Evolutionary conservation across 1,284 basidiomycete genomes (phyloP), one percentile per base, ranked within the genome.

Genomic region (Vanrija humicola): DNA sequence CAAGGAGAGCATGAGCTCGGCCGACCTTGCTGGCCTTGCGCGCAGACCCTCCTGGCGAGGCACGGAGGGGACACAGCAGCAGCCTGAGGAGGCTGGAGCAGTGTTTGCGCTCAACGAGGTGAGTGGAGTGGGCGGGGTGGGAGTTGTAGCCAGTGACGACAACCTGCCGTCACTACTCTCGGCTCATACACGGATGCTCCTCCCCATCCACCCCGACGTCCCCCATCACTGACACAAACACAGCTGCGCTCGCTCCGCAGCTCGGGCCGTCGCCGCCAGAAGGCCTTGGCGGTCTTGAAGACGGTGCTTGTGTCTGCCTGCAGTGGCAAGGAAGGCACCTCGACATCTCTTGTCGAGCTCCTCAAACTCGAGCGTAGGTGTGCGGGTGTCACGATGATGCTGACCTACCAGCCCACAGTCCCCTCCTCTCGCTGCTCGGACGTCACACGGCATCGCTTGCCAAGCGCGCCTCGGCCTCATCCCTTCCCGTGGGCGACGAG

Each of bases 381-480:
- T 3, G 18, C 39, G 3, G 6, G 29, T 12, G 2, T 15, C 12
- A 12, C 12, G 28, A 23, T 29, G 45, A 9, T n/a, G 5, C 34
- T 19, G 16, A 43, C 49, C 21, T 14, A 23, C 52, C 50, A 74
- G 73, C 65, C 0, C 68, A 74, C 48, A 43, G 48, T 1, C 55
- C 63, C 6, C 56, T 73, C 2, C 49, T 74, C 12, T 46, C 55
- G 1, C 62, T 74, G 3, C 55, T 73, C 5, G 62, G 61, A 6
- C 56, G 73, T 29, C 70, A 73, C 52, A 58, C 70, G 1, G 62
- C 67, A 18, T 56, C 64, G 0, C 62, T 74, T 3, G 47, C 64
- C 10, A 63, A 63, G 19, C 64, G 64, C 2, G 60, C 64, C 1
- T 50, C 55, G 3, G 58, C 62, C 38, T 64, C 67, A 1, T 61